Evolutionary conservation across 805 yeast species (phyloP).

Genomic region (Zygoascus tannicola): DNA sequence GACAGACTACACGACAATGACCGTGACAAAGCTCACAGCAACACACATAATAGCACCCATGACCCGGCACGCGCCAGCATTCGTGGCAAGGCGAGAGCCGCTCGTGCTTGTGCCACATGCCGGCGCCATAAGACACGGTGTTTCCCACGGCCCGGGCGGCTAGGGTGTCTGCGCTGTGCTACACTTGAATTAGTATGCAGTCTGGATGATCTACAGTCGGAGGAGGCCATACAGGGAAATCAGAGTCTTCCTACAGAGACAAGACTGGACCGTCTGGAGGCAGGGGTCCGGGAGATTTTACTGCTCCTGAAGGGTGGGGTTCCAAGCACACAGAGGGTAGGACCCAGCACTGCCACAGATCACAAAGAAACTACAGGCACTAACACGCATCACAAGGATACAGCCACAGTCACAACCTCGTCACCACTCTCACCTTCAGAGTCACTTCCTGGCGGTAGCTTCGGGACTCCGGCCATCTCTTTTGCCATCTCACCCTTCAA

Average conservation of each 20-base stretch:
- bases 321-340: too few species aligned
- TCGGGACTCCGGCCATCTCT: conserved; percentile 33
- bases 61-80: too few species aligned
- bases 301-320: conserved; percentile 2
- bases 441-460: conserved; percentile 1
- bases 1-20: too few species aligned
- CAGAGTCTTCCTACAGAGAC: conserved; percentile 2
- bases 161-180: conserved; percentile 50
- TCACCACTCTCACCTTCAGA: neutral
- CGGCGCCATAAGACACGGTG: conserved; percentile 55
- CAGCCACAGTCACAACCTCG: neutral
- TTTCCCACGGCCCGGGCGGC: conserved; percentile 38
- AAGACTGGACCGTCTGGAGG: conserved; percentile 7
- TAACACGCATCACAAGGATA: neutral
- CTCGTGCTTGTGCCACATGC: conserved; percentile 47
- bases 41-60: too few species aligned
- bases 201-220: conserved; percentile 27
- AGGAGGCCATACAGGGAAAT: conserved; percentile 4
- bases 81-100: conserved; percentile 28
- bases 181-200: conserved; percentile 47
- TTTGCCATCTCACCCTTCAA: conserved; percentile 38
- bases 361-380: neutral
- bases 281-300: conserved; percentile 7
- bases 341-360: neutral
- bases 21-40: too few species aligned